Percentiles rank a stretch among this genome's conserved stretches.
These are phyloP conservation scores for Fagopyrum tataricum DNA, from an alignment of 148 eudicot species.

Conservation along the genomic window DNA sequence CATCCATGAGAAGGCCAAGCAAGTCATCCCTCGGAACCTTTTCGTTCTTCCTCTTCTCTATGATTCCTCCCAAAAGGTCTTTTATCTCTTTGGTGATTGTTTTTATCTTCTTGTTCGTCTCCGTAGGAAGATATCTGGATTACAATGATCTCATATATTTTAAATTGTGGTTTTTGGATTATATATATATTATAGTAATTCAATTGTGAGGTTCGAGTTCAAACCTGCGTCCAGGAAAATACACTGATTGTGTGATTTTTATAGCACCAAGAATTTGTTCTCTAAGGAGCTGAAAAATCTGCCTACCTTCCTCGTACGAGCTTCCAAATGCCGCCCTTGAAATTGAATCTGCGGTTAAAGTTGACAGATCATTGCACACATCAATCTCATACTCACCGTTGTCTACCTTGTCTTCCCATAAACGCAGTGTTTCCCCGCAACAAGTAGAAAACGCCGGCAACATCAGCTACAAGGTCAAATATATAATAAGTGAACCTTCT, in stretches of 20 bases:
- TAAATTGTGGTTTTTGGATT: no score
- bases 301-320: conserved; percentile 28
- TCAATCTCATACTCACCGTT: conserved; percentile 26
- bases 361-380: conserved; percentile 30
- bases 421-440: conserved; percentile 24
- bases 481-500: no score
- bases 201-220: no score
- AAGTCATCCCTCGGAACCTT: conserved; percentile 15
- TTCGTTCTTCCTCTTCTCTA: conserved; percentile 21
- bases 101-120: conserved; percentile 20
- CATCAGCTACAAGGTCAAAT: no score
- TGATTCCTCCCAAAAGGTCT: conserved; percentile 13
- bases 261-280: conserved; percentile 17
- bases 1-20: conserved; percentile 17
- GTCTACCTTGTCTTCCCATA: conserved; percentile 27
- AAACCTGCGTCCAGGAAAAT: conserved; percentile 20
- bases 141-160: no score
- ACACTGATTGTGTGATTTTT: not conserved
- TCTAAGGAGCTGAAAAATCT: conserved; percentile 22
- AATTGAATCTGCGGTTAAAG: conserved; percentile 26
- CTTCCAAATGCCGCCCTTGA: conserved; percentile 38
- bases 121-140: conserved; percentile 31
- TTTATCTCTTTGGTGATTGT: conserved; percentile 17
- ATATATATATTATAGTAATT: no score
- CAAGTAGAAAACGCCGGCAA: conserved; percentile 26